Percentiles rank a stretch among this genome's conserved stretches.
phyloP scores from a whole-genome alignment of 805 yeast species.

The Cyberlindnera euphorbiiphila region DNA sequence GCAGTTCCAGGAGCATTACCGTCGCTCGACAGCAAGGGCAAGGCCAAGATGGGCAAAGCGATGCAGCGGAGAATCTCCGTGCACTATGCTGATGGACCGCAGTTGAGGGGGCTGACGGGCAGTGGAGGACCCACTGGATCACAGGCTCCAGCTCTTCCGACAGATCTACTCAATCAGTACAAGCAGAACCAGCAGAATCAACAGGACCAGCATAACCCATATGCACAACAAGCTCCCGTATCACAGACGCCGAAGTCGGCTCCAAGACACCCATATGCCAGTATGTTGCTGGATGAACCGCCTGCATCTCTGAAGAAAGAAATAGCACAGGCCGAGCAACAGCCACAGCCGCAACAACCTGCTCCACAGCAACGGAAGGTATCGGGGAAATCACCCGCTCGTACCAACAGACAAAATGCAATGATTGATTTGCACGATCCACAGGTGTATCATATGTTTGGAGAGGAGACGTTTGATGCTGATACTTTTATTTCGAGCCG shows the following conservation, averaged over 20 bases:
- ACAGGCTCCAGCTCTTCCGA: constrained; percentile 30
- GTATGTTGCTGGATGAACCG: constrained; percentile 5
- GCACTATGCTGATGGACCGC: constrained; percentile 27
- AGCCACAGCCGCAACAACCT: neutral
- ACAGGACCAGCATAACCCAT: neutral
- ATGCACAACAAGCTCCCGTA: neutral
- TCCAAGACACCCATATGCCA: constrained; percentile 3
- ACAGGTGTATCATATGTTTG: constrained; percentile 32
- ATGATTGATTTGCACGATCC: constrained; percentile 22
- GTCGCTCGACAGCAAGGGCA: constrained; percentile 32
- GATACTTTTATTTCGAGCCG: constrained; percentile 44
- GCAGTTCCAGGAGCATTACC: constrained; percentile 25
- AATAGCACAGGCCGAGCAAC: neutral
- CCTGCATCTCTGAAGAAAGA: neutral
- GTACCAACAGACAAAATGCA: constrained; percentile 9
- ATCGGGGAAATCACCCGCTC: constrained; percentile 5
- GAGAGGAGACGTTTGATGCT: constrained; percentile 44
- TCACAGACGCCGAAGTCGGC: too few species aligned
- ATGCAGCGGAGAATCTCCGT: constrained; percentile 44
- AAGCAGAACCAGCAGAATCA: constrained; percentile 12
- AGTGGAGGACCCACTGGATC: constrained; percentile 4
- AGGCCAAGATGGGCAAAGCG: constrained; percentile 36
- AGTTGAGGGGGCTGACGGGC: constrained; percentile 11
- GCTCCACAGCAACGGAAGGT: constrained; percentile 3
- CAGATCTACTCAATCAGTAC: constrained; percentile 19